These are phyloP conservation scores for Ascocoryne sarcoides DNA, from an alignment of 2,329 filamentous ascomycete species.

Conservation along the genomic window DNA sequence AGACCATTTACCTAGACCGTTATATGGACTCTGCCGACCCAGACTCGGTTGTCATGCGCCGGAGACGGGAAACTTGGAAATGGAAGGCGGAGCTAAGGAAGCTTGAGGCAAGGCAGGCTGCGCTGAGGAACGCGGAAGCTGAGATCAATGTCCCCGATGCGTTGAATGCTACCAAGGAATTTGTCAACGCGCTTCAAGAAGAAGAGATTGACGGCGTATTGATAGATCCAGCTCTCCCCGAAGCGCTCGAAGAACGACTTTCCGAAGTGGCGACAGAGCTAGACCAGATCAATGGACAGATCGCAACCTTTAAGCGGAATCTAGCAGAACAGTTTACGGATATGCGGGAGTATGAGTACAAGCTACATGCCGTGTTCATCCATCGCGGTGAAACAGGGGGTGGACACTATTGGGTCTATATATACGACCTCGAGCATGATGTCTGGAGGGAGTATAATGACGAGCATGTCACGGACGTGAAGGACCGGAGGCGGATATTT, in stretches of 20 bases:
- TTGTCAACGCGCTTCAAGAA: slow-evolving; percentile 36
- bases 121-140: slow-evolving; percentile 17
- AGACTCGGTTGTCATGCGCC: slow-evolving; percentile 51
- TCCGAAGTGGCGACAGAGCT: slow-evolving; percentile 38
- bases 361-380: neutral
- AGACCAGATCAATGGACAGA: slow-evolving; percentile 36
- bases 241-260: slow-evolving; percentile 37
- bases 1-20: slow-evolving; percentile 77
- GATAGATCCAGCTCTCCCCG: slow-evolving; percentile 33
- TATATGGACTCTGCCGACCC: slow-evolving; percentile 62
- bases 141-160: slow-evolving; percentile 24
- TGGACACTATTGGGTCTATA: slow-evolving; percentile 93
- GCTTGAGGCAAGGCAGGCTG: slow-evolving; percentile 36
- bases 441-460: slow-evolving; percentile 96
- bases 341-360: slow-evolving; percentile 61
- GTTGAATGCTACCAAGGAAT: slow-evolving; percentile 29
- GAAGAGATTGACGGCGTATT: slow-evolving; percentile 33
- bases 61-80: slow-evolving; percentile 64
- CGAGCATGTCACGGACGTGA: slow-evolving; percentile 61
- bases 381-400: slow-evolving; percentile 60
- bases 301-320: slow-evolving; percentile 34
- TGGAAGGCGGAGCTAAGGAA: slow-evolving; percentile 56
- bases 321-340: slow-evolving; percentile 49
- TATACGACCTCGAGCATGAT: slow-evolving; percentile 47
- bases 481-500: slow-evolving; percentile 59